These are phyloP conservation scores for Boletellus deceptivus DNA, from an alignment of 1,284 basidiomycete species.

Conservation along the genomic window DNA sequence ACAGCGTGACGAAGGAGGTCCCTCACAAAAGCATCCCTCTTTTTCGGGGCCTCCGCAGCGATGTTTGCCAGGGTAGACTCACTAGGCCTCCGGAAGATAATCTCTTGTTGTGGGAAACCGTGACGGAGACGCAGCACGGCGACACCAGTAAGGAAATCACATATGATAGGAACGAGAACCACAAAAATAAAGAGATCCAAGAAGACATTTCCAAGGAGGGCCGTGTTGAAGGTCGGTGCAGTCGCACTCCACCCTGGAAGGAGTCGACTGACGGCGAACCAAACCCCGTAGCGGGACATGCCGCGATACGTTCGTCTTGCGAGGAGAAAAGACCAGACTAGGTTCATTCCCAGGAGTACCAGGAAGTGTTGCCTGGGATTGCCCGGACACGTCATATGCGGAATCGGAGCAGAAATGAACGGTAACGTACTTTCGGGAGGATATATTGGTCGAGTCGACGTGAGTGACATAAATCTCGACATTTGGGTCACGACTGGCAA, in stretches of 20 bases:
- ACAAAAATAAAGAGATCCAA: conserved; percentile 29
- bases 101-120: conserved; percentile 29
- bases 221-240: conserved; percentile 15
- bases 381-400: conserved; percentile 7
- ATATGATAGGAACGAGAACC: conserved; percentile 24
- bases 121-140: conserved; percentile 25
- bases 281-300: conserved; percentile 28
- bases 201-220: conserved; percentile 25
- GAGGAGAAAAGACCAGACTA: conserved; percentile 26
- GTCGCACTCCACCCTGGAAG: conserved; percentile 8
- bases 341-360: conserved; percentile 24
- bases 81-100: conserved; percentile 33
- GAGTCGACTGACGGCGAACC: conserved; percentile 25
- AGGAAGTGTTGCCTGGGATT: conserved; percentile 28
- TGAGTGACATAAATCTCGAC: conserved; percentile 33
- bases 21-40: conserved; percentile 27
- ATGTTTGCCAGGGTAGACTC: conserved; percentile 27
- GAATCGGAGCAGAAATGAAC: neutral
- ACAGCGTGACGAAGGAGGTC: conserved; percentile 29
- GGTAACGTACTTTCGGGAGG: conserved; percentile 24
- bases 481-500: conserved; percentile 15
- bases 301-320: conserved; percentile 23
- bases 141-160: conserved; percentile 19
- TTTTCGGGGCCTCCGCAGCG: conserved; percentile 25
- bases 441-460: conserved; percentile 21